Conservation (phyloP, 441 rosid species). For the Rhodomyrtus psidioides region DNA sequence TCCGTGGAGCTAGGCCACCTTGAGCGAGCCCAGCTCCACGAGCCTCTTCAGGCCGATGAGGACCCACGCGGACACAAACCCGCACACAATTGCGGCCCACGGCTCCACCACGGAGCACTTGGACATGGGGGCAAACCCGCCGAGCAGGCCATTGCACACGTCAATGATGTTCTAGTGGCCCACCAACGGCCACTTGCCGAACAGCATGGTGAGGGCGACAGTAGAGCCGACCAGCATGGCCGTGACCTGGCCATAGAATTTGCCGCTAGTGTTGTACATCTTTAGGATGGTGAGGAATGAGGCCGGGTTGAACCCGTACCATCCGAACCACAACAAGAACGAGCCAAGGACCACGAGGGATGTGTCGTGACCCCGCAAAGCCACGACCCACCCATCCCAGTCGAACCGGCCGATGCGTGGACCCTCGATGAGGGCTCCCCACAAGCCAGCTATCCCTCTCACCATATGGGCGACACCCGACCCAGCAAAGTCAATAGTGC, state of each 20-base stretch:
- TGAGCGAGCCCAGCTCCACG: not conserved
- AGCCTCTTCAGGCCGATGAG: constrained; percentile 7
- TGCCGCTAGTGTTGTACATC: not conserved
- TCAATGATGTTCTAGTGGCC: constrained; percentile 8
- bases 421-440: constrained; percentile 13
- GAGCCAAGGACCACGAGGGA: constrained; percentile 11
- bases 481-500: constrained; percentile 6
- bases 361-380: constrained; percentile 2
- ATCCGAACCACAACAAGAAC: constrained; percentile 4
- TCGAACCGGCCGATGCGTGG: constrained; percentile 9
- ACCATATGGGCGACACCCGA: constrained; percentile 8
- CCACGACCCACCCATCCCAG: not conserved
- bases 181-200: not conserved
- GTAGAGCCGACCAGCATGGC: constrained; percentile 7
- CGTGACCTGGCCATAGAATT: constrained; percentile 9
- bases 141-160: constrained; percentile 13
- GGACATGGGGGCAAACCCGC: constrained; percentile 10
- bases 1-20: constrained; percentile 11
- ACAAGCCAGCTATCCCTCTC: constrained; percentile 5
- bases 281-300: constrained; percentile 3
- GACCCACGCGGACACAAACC: constrained; percentile 7
- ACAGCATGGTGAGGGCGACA: constrained; percentile 1
- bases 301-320: constrained; percentile 12
- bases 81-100: constrained; percentile 12
- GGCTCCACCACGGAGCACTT: constrained; percentile 13